These are phyloP conservation scores for Pulveroboletus ravenelii DNA, from an alignment of 768 basidiomycete species.

Conservation along the genomic window DNA sequence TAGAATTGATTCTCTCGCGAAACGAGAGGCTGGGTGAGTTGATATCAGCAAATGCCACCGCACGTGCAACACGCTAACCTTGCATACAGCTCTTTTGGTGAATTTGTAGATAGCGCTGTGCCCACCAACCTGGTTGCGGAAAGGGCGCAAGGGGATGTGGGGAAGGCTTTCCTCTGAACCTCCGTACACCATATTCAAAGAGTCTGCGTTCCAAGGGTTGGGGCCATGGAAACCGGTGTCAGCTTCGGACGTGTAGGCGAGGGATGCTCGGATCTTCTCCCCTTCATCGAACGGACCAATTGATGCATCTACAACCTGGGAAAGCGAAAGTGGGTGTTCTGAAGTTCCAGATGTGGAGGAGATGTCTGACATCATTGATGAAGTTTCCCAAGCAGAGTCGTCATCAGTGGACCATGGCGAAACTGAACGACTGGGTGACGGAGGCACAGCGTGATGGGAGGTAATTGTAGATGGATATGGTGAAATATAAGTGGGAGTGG, in stretches of 20 bases:
- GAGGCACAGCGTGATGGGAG: slow-evolving; percentile 13
- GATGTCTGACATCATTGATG: slow-evolving; percentile 56
- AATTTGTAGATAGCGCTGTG: slow-evolving; percentile 98
- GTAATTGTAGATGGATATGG: slow-evolving; percentile 20
- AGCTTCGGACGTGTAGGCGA: slow-evolving; percentile 16
- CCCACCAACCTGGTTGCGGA: slow-evolving; percentile 96
- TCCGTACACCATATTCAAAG: slow-evolving; percentile 39
- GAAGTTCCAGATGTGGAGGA: slow-evolving; percentile 51
- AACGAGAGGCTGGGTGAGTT: slow-evolving; percentile 71
- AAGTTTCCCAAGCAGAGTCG: slow-evolving; percentile 72
- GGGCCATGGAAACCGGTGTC: slow-evolving; percentile 6
- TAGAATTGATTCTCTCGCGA: slow-evolving; percentile 98
- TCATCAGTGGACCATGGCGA: slow-evolving; percentile 77
- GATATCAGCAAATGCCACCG: slow-evolving; percentile 10
- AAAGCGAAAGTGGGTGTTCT: slow-evolving; percentile 26
- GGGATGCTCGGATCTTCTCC: slow-evolving; percentile 6
- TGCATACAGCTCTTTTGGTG: slow-evolving; percentile 95
- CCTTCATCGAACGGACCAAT: slow-evolving; percentile 16
- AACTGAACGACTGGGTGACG: slow-evolving; percentile 21
- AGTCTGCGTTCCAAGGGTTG: slow-evolving; percentile 28
- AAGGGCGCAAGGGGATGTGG: slow-evolving; percentile 90
- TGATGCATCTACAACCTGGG: slow-evolving; percentile 22
- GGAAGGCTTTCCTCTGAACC: slow-evolving; percentile 60
- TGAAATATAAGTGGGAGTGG: slow-evolving; percentile 36
- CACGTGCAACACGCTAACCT: slow-evolving; percentile 52